Conservation (phyloP, 768 basidiomycete genomes). For the Boletellus emodensis region DNA sequence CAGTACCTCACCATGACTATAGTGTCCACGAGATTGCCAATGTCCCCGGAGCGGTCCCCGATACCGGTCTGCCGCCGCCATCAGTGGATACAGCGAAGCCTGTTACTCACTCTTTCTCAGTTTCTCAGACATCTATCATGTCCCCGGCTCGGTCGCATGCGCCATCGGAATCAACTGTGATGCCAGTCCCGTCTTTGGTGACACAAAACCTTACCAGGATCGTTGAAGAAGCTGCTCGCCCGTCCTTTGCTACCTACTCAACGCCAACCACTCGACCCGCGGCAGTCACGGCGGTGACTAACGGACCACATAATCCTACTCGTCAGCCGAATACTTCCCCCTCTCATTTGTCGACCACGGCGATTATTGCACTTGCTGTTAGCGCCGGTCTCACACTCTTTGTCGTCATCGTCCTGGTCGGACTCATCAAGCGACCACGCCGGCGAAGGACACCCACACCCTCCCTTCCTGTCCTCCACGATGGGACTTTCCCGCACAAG, state of each 20-base stretch:
- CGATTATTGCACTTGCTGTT: constrained; percentile 52
- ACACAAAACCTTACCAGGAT: constrained; percentile 24
- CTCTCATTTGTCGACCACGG: constrained; percentile 41
- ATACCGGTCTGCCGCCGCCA: constrained; percentile 29
- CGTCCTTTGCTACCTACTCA: constrained; percentile 6
- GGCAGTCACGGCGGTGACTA: background rate
- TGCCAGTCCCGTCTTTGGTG: constrained; percentile 27
- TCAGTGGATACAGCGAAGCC: constrained; percentile 10
- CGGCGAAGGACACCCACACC: constrained; percentile 59
- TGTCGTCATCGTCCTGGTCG: constrained; percentile 45
- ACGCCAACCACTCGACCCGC: constrained; percentile 5
- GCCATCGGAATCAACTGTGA: constrained; percentile 23
- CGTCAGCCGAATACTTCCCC: constrained; percentile 9
- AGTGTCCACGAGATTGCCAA: constrained; percentile 27
- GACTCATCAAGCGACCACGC: constrained; percentile 46
- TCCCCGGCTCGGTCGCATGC: constrained; percentile 8
- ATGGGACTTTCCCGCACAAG: constrained; percentile 44
- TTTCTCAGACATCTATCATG: constrained; percentile 23
- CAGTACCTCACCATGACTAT: constrained; percentile 21
- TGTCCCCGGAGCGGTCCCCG: constrained; percentile 29
- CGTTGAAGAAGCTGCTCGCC: constrained; percentile 12
- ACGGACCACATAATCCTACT: background rate
- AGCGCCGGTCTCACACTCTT: constrained; percentile 48
- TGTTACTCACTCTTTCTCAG: constrained; percentile 5
- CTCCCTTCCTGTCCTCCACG: constrained; percentile 69